Evolutionary conservation across 2,329 filamentous ascomycete genomes (phyloP), one percentile per base, ranked within the genome.

Genomic region (Alternaria gansuensis): DNA sequence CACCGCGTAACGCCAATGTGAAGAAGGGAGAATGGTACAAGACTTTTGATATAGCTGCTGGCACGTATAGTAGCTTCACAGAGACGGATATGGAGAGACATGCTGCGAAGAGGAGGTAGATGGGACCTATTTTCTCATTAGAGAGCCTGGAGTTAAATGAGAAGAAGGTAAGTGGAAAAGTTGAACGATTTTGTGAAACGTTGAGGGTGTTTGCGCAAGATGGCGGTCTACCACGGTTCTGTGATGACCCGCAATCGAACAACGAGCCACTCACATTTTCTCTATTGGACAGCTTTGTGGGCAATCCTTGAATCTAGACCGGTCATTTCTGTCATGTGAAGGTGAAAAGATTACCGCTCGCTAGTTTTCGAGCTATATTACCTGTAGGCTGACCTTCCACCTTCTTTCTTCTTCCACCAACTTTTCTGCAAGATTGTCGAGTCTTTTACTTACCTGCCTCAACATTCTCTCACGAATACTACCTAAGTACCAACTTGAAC

Each of bases 11-110:
- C 34, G 74, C 78, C 36, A 81, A 82, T 63, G 77, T 82, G 14
- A 74, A 78, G 39, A 83, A 83, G 59, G 76, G 78, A 5, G 70
- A 77, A 39, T 81, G 78, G 65, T 83, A 83, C 63, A 74, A 74
- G 26, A 78, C 80, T 3, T 80, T 82, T 60, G 75, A 77, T 21
- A 70, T 77, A 3, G 74, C 73, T 10, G 75, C 75, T 11, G 72
- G 76, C 49, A 67, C 75, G 26, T 75, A 74, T 62, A 80, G 73
- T 57, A 80, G 77, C 2, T 76, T 80, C 61, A 77, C 71, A 13
- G 68, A 75, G 17, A 80, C 77, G 5, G 77, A 81, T 58, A 77
- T 73, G 50, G 65, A 66, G 4, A 71, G 72, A 17, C 79, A 81
- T 67, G 77, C 77, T 4, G 69, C 77, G 2, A 81, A 80, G 60